Evolutionary conservation across 169 alveolate species (phyloP), one percentile per base, ranked within the genome.

Genomic region (Plasmodium knowlesi): DNA sequence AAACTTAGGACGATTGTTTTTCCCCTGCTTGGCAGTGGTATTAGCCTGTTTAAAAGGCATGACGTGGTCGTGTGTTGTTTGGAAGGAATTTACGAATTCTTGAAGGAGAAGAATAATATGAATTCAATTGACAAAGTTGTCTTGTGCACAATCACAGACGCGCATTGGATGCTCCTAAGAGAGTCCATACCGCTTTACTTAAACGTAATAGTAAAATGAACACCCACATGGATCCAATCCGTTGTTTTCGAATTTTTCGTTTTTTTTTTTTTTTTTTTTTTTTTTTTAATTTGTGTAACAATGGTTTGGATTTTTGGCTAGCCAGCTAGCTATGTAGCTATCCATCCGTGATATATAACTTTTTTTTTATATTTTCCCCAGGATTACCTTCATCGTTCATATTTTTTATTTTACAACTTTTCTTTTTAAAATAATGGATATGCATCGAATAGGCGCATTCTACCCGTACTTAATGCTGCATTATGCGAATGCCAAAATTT

Each of bases 1-100:
- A 71, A 46, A 28, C 74, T 90, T 30, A 90, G 81, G 82, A 90
- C 76, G 71, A 50, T 90, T 80, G 91, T 90, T 81, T 90, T 90
- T 8, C 95, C 95, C 25, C 54, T 90, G 41, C 83, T 90, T 46
- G 95, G 95, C 82, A 90, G 95, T 70, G 95, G 95, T 43, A 80
- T 90, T 25, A 90, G 95, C 83, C 72, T 90, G 12, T 90, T 90
- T 80, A 90, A 90, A 61, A 90, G 83, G 73, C 92, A 90, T 46
- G 95, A 90, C 53, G 95, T 81, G 39, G 95, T 90, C 37, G 61
- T 81, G n/a, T 81, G 92, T 46, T 80, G 92, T 72, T 90, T 90
- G 57, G 92, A 90, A 81, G 95, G 95, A 43, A 90, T 90, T 19
- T 90, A 82, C 82, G 92, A 90, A 90, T 90, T 90, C 34, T 19